These are phyloP conservation scores for Zygosaccharomyces rouxii DNA, from an alignment of 805 yeast genomes.

Conservation along the genomic window DNA sequence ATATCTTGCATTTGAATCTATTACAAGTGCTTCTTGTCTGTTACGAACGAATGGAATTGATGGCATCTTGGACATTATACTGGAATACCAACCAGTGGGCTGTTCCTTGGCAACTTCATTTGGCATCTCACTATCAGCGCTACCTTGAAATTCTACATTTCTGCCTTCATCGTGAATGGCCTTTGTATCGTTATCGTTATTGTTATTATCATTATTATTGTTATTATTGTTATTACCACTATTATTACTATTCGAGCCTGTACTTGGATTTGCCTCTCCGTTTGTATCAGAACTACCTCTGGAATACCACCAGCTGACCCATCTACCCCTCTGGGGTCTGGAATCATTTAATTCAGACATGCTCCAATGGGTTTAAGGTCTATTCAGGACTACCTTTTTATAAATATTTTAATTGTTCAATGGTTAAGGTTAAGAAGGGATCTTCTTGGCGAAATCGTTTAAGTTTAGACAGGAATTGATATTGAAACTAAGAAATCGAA, in stretches of 20 bases:
- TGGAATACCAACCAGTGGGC: conserved; percentile 17
- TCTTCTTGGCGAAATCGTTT: background rate
- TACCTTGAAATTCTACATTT: background rate
- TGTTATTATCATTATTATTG: background rate
- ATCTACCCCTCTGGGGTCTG: conserved; percentile 2
- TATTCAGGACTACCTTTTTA: background rate
- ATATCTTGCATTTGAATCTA: conserved; percentile 24
- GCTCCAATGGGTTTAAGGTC: background rate
- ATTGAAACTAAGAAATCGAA: background rate
- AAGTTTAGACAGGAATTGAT: background rate
- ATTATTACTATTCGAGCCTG: background rate
- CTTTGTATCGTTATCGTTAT: background rate
- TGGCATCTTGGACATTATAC: conserved; percentile 13
- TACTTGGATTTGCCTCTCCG: background rate
- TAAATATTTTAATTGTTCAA: background rate
- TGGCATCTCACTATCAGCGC: background rate
- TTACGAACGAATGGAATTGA: conserved; percentile 12
- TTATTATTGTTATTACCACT: background rate
- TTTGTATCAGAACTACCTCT: background rate
- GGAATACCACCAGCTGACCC: conserved; percentile 13
- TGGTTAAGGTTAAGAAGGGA: background rate
- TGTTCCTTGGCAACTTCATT: background rate
- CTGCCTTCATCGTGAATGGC: background rate
- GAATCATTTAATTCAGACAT: conserved; percentile 7
- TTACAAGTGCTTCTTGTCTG: conserved; percentile 4